Base-by-base conservation (phyloP, 2,329 filamentous ascomycete species). In the Exophiala spinifera region DNA sequence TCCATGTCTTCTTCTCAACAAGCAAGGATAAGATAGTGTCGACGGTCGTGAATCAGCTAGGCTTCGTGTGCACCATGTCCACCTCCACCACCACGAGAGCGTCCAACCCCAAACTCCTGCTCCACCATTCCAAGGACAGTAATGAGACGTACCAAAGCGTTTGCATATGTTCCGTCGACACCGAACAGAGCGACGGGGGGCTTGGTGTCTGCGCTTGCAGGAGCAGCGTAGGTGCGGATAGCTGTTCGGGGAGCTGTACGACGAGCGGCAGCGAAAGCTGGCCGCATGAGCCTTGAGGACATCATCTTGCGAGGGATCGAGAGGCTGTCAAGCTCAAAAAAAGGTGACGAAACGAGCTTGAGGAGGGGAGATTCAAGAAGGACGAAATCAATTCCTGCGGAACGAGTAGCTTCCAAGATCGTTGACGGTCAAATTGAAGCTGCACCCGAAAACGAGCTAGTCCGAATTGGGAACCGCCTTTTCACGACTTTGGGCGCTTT, bases 101-200 rank as follows among this genome's bases (percentile, higher is more conserved):
- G 1, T 31, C 28, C 28, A 31, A 11, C 28, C 28, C 28, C 28
- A 31, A 31, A 14, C 10, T 20, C 36, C 20, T 23, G 8, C 17
- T 14, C 14, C 40, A 19, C 46, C 17, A 31, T 31, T 36, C 11
- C 25, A n/a, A 34, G 23, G 11, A 31, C 11, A 31, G 8, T 10
- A 31, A 7, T 46, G 31, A 45, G 17, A 47, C 89, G 74, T 92
- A 99, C 94, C 86, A 99, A 83, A 79, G 94, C 94, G 79, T 87
- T 91, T 74, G 94, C 94, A 79, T 99, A 99, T 73, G 92, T 97
- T 76, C 94, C 94, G 77, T 97, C 94, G 71, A 99, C 79, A 67
- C 94, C 94, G 77, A 90, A 99, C 70, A 99, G 84, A 68, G 91
- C 83, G 72, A 96, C 81, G 65, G 94, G 94, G 68, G 92, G 85